Conservation (phyloP, 306 rosid species). For the Pterocarpus macrocarpus region DNA sequence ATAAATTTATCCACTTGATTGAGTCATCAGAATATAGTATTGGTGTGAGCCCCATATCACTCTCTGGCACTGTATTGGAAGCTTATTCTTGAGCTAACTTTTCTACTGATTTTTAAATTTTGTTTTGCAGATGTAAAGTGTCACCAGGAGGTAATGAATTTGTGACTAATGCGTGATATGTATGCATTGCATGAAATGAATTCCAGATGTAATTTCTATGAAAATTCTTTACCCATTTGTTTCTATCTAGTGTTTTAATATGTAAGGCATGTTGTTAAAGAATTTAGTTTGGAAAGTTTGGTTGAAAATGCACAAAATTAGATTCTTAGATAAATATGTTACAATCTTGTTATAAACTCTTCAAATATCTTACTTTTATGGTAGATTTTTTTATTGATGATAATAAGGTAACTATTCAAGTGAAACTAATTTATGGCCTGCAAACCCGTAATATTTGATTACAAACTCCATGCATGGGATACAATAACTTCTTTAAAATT, state of each 20-base stretch:
- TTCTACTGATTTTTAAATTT: not conserved
- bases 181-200: slow-evolving; percentile 29
- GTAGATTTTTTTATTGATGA: not conserved
- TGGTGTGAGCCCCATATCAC: not conserved
- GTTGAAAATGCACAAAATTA: slow-evolving; percentile 10
- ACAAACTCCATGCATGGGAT: not conserved
- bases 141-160: slow-evolving; percentile 1
- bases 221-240: not conserved
- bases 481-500: too few relatives aligned
- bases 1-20: not conserved
- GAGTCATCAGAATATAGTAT: slow-evolving; percentile 10
- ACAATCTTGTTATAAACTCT: slow-evolving; percentile 1
- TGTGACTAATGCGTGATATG: slow-evolving; percentile 15
- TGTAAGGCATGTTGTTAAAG: not conserved
- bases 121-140: slow-evolving; percentile 2
- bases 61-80: slow-evolving; percentile 5
- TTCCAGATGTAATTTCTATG: not conserved
- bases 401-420: not conserved
- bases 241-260: not conserved
- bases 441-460: not conserved
- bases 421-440: slow-evolving; percentile 6
- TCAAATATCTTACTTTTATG: slow-evolving; percentile 12
- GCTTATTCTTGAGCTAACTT: too few relatives aligned
- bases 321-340: not conserved
- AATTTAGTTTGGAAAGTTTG: slow-evolving; percentile 21